A percentile compares a stretch with the other conserved stretches of the same genome.
phyloP scores from a whole-genome alignment of 2,329 filamentous ascomycete genomes.

The Chaetomiaceae sp. region DNA sequence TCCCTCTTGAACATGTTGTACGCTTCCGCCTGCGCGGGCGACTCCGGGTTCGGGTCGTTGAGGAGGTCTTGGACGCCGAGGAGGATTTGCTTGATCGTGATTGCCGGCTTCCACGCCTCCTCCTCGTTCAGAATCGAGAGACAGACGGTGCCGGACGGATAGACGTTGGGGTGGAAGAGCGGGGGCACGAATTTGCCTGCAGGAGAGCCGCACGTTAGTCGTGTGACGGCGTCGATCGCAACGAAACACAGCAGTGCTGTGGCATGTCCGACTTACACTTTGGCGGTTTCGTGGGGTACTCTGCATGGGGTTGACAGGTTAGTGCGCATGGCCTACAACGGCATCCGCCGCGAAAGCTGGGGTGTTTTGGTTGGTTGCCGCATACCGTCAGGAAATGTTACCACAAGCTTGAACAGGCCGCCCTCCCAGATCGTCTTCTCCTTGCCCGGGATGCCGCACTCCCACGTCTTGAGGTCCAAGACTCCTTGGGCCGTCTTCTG shows the following conservation, averaged over 20 bases:
- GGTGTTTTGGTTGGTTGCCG: neutral
- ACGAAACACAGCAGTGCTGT: neutral
- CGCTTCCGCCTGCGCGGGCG: constrained; percentile 91
- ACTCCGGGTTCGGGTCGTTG: constrained; percentile 94
- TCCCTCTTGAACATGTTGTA: constrained; percentile 98
- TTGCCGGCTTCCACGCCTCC: constrained; percentile 96
- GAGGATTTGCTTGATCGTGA: constrained; percentile 96
- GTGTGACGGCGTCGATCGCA: constrained; percentile 13
- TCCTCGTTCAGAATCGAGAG: constrained; percentile 97
- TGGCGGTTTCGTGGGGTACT: constrained; percentile 97
- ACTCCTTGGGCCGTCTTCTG: constrained; percentile 72
- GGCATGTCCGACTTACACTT: constrained; percentile 68
- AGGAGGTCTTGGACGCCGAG: constrained; percentile 93
- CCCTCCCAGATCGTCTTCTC: constrained; percentile 97
- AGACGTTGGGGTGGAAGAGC: constrained; percentile 97
- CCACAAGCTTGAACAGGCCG: constrained; percentile 91
- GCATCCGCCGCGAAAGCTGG: neutral
- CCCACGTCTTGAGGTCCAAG: constrained; percentile 91
- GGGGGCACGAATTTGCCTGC: constrained; percentile 93
- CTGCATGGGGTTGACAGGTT: constrained; percentile 42
- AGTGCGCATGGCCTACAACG: constrained; percentile 11
- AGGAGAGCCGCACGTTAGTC: constrained; percentile 18
- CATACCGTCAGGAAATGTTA: constrained; percentile 89
- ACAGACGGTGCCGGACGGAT: constrained; percentile 95
- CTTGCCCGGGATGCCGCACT: constrained; percentile 93